Conservation (phyloP, 352 stramenopile genomes). For the Phytophthora podocarpi region DNA sequence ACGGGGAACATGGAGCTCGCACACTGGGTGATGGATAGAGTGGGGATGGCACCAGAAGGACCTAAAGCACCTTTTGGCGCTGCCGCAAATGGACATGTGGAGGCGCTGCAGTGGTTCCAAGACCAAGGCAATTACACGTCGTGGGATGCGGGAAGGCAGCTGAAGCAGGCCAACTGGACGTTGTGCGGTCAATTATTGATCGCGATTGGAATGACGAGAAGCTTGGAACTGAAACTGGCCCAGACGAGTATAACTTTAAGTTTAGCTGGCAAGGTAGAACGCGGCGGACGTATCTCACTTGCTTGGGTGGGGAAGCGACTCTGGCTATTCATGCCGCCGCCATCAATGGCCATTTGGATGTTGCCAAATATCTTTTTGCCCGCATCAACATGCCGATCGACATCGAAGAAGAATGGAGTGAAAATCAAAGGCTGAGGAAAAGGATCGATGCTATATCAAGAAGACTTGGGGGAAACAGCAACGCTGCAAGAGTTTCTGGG, state of each 20-base stretch:
- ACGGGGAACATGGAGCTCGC: constrained; percentile 13
- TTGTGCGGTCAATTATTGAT: constrained; percentile 17
- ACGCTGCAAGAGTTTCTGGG: neutral
- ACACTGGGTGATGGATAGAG: constrained; percentile 9
- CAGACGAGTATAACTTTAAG: constrained; percentile 1
- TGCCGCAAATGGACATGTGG: constrained; percentile 8
- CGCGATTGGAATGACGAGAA: neutral
- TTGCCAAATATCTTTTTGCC: constrained; percentile 18
- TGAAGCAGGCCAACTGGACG: constrained; percentile 12
- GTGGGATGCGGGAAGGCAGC: constrained; percentile 16
- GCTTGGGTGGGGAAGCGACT: constrained; percentile 15
- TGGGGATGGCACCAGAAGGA: too few relatives aligned
- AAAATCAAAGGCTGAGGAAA: constrained; percentile 1
- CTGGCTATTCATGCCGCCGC: constrained; percentile 21
- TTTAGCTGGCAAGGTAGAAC: neutral
- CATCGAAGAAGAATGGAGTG: neutral
- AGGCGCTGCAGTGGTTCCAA: constrained; percentile 6
- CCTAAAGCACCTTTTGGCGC: too few relatives aligned
- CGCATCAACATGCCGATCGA: neutral
- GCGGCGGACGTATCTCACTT: neutral
- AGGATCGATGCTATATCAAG: neutral
- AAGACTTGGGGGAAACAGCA: neutral
- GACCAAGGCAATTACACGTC: neutral
- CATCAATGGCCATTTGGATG: constrained; percentile 20
- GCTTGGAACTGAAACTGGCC: neutral